phyloP scores from a whole-genome alignment of 331 rosid genomes.

The Ulmus americana region DNA sequence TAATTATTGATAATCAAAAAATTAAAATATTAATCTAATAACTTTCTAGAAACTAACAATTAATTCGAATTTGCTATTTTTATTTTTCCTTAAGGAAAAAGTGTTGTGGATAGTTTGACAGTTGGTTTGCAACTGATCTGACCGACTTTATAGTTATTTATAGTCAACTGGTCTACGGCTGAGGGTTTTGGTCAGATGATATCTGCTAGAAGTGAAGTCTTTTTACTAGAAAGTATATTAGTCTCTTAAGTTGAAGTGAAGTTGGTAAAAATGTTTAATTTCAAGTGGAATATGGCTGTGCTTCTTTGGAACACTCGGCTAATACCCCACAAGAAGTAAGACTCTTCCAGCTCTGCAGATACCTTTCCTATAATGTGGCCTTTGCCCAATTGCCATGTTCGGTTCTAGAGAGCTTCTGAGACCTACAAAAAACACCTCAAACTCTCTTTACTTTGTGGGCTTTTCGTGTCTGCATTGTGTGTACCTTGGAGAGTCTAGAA shows the following conservation, averaged over 20 bases:
- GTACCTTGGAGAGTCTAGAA: constrained; percentile 24
- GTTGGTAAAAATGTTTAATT: constrained; percentile 5
- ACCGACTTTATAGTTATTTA: background rate
- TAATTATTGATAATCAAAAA: too few relatives aligned
- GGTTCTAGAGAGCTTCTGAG: constrained; percentile 17
- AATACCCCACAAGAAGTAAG: constrained; percentile 46
- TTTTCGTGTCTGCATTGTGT: constrained; percentile 25
- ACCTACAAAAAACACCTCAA: constrained; percentile 28
- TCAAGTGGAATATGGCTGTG: constrained; percentile 14
- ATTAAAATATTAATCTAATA: too few relatives aligned
- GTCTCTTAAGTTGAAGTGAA: background rate
- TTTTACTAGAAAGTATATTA: background rate
- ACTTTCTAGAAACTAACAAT: too few relatives aligned
- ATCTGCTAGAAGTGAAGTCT: background rate
- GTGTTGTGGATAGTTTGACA: too few relatives aligned
- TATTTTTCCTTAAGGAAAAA: too few relatives aligned
- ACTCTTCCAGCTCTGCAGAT: constrained; percentile 59
- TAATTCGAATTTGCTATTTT: too few relatives aligned
- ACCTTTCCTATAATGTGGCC: constrained; percentile 78
- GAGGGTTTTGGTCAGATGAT: background rate
- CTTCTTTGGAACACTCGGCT: constrained; percentile 19
- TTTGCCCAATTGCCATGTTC: constrained; percentile 45
- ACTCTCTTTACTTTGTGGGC: background rate
- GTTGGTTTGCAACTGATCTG: too few relatives aligned
- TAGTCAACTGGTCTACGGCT: constrained; percentile 2